phyloP scores from a whole-genome alignment of 2,329 filamentous ascomycete genomes.

The Colletotrichum sp. region DNA sequence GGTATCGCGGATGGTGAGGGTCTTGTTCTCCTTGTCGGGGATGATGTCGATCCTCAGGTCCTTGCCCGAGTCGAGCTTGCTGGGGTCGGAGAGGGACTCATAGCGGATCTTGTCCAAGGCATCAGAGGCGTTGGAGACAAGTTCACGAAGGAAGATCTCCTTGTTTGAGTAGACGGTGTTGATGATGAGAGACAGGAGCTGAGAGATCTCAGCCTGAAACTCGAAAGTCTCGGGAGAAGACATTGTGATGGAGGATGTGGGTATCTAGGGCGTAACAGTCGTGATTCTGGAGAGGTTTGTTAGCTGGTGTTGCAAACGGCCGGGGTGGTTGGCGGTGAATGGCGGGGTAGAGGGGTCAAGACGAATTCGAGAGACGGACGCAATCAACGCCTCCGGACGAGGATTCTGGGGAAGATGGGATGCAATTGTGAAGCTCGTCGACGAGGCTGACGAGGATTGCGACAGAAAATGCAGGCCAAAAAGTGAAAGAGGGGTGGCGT shows the following conservation, averaged over 20 bases:
- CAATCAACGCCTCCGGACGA: neutral
- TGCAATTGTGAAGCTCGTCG: neutral
- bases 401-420: neutral
- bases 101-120: slow-evolving; percentile 99
- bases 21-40: slow-evolving; percentile 97
- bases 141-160: slow-evolving; percentile 98
- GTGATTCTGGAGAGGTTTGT: slow-evolving; percentile 14
- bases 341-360: neutral
- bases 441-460: neutral
- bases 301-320: neutral
- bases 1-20: slow-evolving; percentile 93
- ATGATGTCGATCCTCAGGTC: slow-evolving; percentile 99
- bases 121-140: slow-evolving; percentile 98
- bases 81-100: slow-evolving; percentile 95
- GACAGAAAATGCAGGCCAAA: neutral
- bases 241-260: slow-evolving; percentile 62
- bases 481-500: neutral
- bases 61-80: slow-evolving; percentile 96
- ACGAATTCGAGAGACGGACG: neutral
- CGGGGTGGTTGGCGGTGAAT: slow-evolving; percentile 15
- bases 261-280: slow-evolving; percentile 20
- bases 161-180: slow-evolving; percentile 99
- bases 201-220: slow-evolving; percentile 99
- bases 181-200: slow-evolving; percentile 99
- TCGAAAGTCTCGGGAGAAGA: slow-evolving; percentile 86